These are phyloP conservation scores for Eucalyptus microcorys DNA, from an alignment of 345 rosid genomes.

Conservation along the genomic window DNA sequence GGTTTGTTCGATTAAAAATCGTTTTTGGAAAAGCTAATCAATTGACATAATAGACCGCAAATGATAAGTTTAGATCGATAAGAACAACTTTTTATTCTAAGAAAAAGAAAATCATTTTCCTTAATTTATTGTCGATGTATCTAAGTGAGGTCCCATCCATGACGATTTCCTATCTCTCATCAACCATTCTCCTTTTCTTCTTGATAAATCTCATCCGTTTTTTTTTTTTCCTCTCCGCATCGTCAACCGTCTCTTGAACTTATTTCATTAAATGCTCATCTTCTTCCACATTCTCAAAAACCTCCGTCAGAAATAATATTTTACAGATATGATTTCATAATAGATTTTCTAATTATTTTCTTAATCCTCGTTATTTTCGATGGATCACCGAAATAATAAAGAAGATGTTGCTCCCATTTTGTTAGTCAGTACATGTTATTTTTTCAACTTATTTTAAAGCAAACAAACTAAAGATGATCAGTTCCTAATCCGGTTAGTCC, in stretches of 20 bases:
- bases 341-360: neutral
- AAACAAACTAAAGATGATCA: neutral
- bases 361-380: no score
- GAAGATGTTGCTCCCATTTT: neutral
- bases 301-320: neutral
- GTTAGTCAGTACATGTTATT: neutral
- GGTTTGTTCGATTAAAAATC: neutral
- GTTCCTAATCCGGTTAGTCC: fast-evolving
- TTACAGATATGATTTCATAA: neutral
- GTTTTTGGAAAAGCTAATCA: neutral
- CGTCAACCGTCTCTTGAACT: neutral
- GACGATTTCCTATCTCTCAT: neutral
- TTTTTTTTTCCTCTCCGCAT: no score
- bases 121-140: neutral
- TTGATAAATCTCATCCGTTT: no score
- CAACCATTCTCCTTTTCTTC: no score
- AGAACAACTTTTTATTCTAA: neutral
- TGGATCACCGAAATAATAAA: neutral
- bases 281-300: neutral
- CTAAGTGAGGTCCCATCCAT: neutral
- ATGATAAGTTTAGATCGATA: fast-evolving
- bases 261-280: neutral
- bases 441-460: neutral
- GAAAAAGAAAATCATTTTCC: neutral
- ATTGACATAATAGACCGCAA: neutral